phyloP scores from a whole-genome alignment of 169 alveolate species.

The Cytauxzoon felis region DNA sequence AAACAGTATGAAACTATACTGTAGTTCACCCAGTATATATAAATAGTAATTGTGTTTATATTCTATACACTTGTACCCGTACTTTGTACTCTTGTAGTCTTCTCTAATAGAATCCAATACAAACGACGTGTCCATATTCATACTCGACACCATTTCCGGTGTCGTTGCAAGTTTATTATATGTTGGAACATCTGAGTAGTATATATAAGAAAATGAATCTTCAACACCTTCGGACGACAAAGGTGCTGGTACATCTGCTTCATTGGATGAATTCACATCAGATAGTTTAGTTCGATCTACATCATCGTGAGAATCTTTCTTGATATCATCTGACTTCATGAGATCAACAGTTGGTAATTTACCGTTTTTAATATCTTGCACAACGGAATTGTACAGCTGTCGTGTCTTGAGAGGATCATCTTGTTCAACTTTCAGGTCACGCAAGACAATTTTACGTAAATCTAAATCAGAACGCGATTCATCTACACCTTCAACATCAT shows the following conservation, averaged over 20 bases:
- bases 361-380: too few relatives aligned
- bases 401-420: too few relatives aligned
- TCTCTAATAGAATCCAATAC: constrained; percentile 23
- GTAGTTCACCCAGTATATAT: constrained; percentile 39
- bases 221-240: too few relatives aligned
- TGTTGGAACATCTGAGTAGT: constrained; percentile 46
- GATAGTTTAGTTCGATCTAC: too few relatives aligned
- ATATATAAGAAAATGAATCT: constrained; percentile 4
- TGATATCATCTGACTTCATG: not conserved
- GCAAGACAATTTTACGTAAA: not conserved
- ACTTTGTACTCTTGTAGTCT: not conserved
- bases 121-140: constrained; percentile 51
- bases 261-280: not conserved
- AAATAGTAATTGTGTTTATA: constrained; percentile 3
- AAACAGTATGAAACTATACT: constrained; percentile 45
- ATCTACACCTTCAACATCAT: too few relatives aligned
- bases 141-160: constrained; percentile 19
- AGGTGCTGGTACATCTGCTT: not conserved
- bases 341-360: too few relatives aligned
- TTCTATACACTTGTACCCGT: constrained; percentile 2
- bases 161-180: constrained; percentile 3
- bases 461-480: not conserved
- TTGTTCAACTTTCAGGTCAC: not conserved
- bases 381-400: too few relatives aligned
- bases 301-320: not conserved